Base-by-base conservation (phyloP, 2,329 filamentous ascomycete genomes). In the Pseudocercospora fuligena region DNA sequence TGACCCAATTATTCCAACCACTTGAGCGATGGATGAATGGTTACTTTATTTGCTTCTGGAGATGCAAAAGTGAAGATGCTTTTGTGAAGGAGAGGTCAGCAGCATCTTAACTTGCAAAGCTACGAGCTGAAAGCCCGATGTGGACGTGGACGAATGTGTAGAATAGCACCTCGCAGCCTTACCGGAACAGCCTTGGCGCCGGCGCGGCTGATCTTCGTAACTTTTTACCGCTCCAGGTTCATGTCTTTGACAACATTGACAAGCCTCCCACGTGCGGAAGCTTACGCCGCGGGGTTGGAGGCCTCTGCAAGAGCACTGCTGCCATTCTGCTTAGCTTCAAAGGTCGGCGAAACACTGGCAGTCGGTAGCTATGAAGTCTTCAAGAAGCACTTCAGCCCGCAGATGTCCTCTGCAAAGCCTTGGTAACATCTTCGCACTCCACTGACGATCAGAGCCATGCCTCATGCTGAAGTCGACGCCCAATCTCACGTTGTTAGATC, bases 401-500 rank as follows among this genome's bases (percentile, higher is more conserved):
- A 40, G 4, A 40, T n/a, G 14, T 19, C 40, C 16, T 19, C 16
- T 19, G 16, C 40, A 43, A n/a, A 43, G 40, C 40, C 40, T 43
- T 43, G 16, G 16, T 9, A 43, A 6, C 8, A 19, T 43, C 16
- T 19, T 19, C 40, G 16, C 16, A 8, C 19, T 19, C n/a, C 5
- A 19, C 7, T n/a, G 40, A 43, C 47, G 21, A 23, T 19, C 16
- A 21, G 5, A 25, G 21, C 47, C 19, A 64, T 64, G 62, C 43
- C 56, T 12, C 21, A 49, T 23, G 29, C 40, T 21, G 29, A 60
- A 31, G 6, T 31, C 23, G 47, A 51, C 4, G 7, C 6, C 47
- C 21, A 6, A 51, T 14, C 47, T 23, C 62, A 64, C 33, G 9
- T n/a, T 7, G 63, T 65, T 11, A 61, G 46, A 21, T 49, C 63